Percentiles rank a stretch among this genome's conserved stretches.
Conservation (phyloP, 306 rosid species). For the Gleditsia sinensis region DNA sequence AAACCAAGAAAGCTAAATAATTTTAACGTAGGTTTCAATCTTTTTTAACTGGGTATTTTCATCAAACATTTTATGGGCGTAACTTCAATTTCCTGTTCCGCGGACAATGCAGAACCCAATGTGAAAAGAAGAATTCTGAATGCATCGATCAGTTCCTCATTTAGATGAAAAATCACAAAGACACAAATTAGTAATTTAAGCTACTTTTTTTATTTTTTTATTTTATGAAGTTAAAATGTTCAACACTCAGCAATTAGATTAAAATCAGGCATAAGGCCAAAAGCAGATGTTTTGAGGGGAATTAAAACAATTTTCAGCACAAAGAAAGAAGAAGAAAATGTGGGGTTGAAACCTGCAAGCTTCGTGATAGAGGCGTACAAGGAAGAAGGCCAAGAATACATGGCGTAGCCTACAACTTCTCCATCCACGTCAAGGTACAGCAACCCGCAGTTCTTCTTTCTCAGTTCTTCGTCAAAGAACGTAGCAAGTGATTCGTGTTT, state of each 20-base stretch:
- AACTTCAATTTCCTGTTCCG: background rate
- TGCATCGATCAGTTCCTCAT: background rate
- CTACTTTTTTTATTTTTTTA: too few relatives aligned
- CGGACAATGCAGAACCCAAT: background rate
- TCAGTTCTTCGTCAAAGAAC: slow-evolving; percentile 68
- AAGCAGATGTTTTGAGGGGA: background rate
- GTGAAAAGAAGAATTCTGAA: slow-evolving; percentile 15
- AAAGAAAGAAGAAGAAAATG: background rate
- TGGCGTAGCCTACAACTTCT: slow-evolving; percentile 70
- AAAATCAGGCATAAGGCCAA: too few relatives aligned
- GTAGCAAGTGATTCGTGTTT: slow-evolving; percentile 84
- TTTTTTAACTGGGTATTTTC: slow-evolving; percentile 35
- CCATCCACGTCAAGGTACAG: slow-evolving; percentile 58
- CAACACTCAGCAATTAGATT: background rate
- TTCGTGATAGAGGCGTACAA: slow-evolving; percentile 74
- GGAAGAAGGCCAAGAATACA: slow-evolving; percentile 92
- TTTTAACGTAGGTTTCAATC: background rate
- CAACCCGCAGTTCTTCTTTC: slow-evolving; percentile 73
- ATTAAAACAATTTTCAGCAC: background rate
- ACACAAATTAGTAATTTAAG: background rate
- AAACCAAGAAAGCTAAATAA: background rate
- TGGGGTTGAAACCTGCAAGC: slow-evolving; percentile 71
- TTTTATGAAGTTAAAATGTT: too few relatives aligned
- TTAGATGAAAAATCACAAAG: background rate
- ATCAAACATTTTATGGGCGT: slow-evolving; percentile 54